Evolutionary conservation across 2,329 filamentous ascomycete species (phyloP).

Genomic region (Chaetomium olivaceum): DNA sequence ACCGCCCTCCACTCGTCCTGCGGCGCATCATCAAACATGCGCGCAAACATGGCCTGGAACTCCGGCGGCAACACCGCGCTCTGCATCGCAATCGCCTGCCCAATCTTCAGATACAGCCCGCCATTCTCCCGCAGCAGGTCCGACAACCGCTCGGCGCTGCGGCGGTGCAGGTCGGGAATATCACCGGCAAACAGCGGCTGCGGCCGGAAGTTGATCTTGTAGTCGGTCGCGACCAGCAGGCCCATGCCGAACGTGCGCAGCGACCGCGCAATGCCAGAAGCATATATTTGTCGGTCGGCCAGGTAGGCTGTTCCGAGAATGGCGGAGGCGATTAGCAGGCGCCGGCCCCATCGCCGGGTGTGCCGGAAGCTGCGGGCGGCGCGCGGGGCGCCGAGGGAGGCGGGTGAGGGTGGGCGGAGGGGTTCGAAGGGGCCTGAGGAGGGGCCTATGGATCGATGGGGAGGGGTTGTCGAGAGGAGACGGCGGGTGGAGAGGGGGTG

Average conservation of each 20-base stretch:
- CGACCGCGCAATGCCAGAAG: conserved; percentile 75
- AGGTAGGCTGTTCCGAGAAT: conserved; percentile 64
- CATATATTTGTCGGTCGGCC: conserved; percentile 73
- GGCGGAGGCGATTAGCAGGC: conserved; percentile 63
- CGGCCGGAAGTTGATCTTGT: conserved; percentile 92
- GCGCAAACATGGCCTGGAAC: conserved; percentile 92
- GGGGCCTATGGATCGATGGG: conserved; percentile 2
- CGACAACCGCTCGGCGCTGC: conserved; percentile 82
- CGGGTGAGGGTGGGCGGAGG: conserved; percentile 74
- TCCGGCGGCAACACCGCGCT: conserved; percentile 89
- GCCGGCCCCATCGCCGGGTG: conserved; percentile 73
- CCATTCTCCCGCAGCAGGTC: conserved; percentile 82
- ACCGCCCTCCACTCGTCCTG: conserved; percentile 88
- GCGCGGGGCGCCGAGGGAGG: conserved; percentile 71
- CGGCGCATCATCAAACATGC: conserved; percentile 97
- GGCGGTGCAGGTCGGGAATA: conserved; percentile 75
- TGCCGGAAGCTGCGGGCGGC: conserved; percentile 70
- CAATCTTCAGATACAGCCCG: conserved; percentile 94
- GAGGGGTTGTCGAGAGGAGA: conserved; percentile 10
- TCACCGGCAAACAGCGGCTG: conserved; percentile 67
- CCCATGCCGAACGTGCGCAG: conserved; percentile 79
- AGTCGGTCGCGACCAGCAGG: conserved; percentile 81
- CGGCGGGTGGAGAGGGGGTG: neutral
- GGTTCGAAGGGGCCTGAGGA: conserved; percentile 56
- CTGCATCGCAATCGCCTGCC: conserved; percentile 98